Evolutionary conservation across 805 yeast genomes (phyloP), one percentile per base, ranked within the genome.

Genomic region (Blastobotrys terrestris): DNA sequence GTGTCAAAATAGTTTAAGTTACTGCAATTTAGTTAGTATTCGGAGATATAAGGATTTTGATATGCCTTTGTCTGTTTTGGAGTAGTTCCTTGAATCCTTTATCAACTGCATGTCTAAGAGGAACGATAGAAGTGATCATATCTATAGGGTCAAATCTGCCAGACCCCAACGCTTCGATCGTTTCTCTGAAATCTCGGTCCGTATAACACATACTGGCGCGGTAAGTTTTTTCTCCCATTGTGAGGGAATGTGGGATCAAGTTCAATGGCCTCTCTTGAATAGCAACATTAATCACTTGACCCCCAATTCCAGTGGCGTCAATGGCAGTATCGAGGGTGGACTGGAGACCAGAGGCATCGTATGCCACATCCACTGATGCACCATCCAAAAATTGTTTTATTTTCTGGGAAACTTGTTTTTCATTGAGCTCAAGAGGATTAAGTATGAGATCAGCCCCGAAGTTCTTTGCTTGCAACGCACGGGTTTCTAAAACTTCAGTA

Each of bases 191-290:
- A 64, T 81, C 85, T 53, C 67, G 66, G 21, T 75, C 73, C 1
- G 77, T 76, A 62, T 81, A 81, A 55, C 84, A 78, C 72, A 81
- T 79, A 1, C 84, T 78, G 2, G 86, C 87, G 44, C 80, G 74
- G 39, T 78, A 68, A 46, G 65, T 65, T 60, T 79, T 82, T 63
- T 83, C 87, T 51, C 74, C 73, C 58, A 74, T 68, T 3, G 84
- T 77, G 16, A 79, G 65, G 56, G 73, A 75, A 83, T 79, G 81
- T 51, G 84, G 84, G 57, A 72, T 72, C 61, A 74, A 77, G 14
- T 69, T 69, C 21, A 77, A 67, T 5, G 80, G 75, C 39, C 73
- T 68, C 46, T 74, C 72, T 85, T 85, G 83, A 44, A 83, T 78
- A 3, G 87, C 87, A 52, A 83, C 76, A 64, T 82, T 83, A 31